These are phyloP conservation scores for Metschnikowia anglica DNA, from an alignment of 805 yeast genomes.

Conservation along the genomic window DNA sequence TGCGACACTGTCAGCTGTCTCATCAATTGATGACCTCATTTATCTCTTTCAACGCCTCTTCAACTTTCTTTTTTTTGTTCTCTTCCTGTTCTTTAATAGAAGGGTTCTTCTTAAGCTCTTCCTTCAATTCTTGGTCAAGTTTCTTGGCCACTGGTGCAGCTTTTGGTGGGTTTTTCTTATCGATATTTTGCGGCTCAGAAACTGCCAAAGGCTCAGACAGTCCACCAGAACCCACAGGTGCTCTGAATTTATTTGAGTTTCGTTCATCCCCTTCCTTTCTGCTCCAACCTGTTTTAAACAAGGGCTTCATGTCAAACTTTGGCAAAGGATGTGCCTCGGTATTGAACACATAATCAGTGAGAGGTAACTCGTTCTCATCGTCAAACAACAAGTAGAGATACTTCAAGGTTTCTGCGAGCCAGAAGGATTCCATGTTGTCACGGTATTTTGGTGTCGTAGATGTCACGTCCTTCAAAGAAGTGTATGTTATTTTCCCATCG, in stretches of 20 bases:
- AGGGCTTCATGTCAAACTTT: slow-evolving; percentile 50
- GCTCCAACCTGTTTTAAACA: slow-evolving; percentile 63
- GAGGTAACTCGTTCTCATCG: slow-evolving; percentile 58
- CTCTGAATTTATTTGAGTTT: slow-evolving; percentile 11
- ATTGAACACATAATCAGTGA: slow-evolving; percentile 73
- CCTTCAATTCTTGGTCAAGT: slow-evolving; percentile 33
- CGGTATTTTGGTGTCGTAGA: slow-evolving; percentile 47
- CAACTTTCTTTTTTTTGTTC: slow-evolving; percentile 27
- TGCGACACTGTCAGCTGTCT: background rate
- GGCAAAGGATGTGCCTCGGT: slow-evolving; percentile 96
- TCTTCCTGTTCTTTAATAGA: slow-evolving; percentile 29
- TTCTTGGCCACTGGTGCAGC: slow-evolving; percentile 45
- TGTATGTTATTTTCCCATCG: slow-evolving; percentile 50
- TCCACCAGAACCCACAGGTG: slow-evolving; percentile 16
- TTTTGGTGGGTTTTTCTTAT: slow-evolving; percentile 36
- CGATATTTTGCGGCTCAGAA: slow-evolving; percentile 17
- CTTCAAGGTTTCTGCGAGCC: slow-evolving; percentile 92
- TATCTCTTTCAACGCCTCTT: slow-evolving; percentile 21
- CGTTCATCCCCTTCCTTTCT: slow-evolving; percentile 33
- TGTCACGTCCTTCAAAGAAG: slow-evolving; percentile 68
- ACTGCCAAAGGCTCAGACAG: slow-evolving; percentile 9
- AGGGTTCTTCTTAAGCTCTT: slow-evolving; percentile 38
- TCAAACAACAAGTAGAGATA: slow-evolving; percentile 55
- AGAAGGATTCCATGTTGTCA: slow-evolving; percentile 87
- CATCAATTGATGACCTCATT: slow-evolving; percentile 9